These are phyloP conservation scores for Metschnikowia similis DNA, from an alignment of 805 yeast species.

Conservation along the genomic window DNA sequence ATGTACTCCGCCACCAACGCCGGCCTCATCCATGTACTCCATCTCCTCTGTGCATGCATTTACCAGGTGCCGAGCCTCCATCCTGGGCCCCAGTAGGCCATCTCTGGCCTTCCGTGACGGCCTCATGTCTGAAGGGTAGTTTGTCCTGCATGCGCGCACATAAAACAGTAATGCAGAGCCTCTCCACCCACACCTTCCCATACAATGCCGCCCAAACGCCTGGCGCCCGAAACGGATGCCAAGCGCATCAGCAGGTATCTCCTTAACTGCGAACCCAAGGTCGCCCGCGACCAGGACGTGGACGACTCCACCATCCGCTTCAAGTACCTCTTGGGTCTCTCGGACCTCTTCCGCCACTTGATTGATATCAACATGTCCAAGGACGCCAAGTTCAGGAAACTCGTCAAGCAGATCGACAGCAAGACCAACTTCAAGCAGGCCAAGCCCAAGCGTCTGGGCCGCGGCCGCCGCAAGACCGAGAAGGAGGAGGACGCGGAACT, in stretches of 20 bases:
- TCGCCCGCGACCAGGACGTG: slow-evolving; percentile 45
- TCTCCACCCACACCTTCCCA: not conserved
- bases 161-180: not conserved
- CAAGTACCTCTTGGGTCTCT: slow-evolving; percentile 72
- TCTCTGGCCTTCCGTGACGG: no score
- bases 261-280: slow-evolving; percentile 45
- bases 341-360: slow-evolving; percentile 85
- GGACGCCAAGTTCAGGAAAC: slow-evolving; percentile 64
- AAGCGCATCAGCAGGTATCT: slow-evolving; percentile 11
- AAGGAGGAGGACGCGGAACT: slow-evolving; percentile 95
- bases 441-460: slow-evolving; percentile 25
- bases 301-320: slow-evolving; percentile 76
- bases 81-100: no score
- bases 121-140: no score
- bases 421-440: slow-evolving; percentile 38
- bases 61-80: no score
- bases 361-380: slow-evolving; percentile 76
- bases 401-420: slow-evolving; percentile 54
- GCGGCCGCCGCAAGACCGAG: slow-evolving; percentile 78
- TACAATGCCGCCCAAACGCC: not conserved
- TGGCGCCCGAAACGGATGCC: slow-evolving; percentile 2
- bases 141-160: not conserved
- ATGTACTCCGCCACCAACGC: no score
- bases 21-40: no score
- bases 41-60: no score